Evolutionary conservation across 495 filamentous ascomycete genomes (phyloP).

Genomic region (Clohesyomyces aquaticus): DNA sequence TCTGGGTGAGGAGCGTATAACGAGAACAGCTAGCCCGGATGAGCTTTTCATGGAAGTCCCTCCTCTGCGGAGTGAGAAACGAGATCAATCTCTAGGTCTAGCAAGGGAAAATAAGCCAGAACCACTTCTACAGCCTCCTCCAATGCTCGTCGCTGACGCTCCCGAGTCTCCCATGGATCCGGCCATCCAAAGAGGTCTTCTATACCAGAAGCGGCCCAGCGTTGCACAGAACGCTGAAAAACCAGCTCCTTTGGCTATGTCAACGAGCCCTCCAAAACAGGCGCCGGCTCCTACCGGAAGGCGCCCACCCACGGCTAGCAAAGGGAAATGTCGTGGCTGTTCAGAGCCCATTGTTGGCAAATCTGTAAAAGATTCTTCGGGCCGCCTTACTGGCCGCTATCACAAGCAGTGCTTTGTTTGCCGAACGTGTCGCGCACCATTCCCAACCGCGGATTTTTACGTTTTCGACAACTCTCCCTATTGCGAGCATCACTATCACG

Average conservation of each 20-base stretch:
- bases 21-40: slow-evolving; percentile 29
- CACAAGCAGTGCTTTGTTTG: slow-evolving; percentile 95
- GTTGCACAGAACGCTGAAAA: slow-evolving; percentile 38
- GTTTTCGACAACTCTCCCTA: slow-evolving; percentile 84
- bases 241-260: slow-evolving; percentile 10
- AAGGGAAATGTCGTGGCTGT: slow-evolving; percentile 85
- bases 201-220: slow-evolving; percentile 35
- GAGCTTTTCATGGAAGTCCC: not conserved
- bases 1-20: slow-evolving; percentile 21
- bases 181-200: slow-evolving; percentile 53
- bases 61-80: slow-evolving; percentile 6
- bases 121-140: slow-evolving; percentile 15
- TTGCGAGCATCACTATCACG: slow-evolving; percentile 92
- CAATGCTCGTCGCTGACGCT: slow-evolving; percentile 11
- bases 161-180: slow-evolving; percentile 67
- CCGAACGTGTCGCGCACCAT: slow-evolving; percentile 77
- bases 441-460: slow-evolving; percentile 89
- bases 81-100: slow-evolving; percentile 10
- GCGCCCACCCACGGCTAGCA: slow-evolving; percentile 46
- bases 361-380: slow-evolving; percentile 90
- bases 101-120: slow-evolving; percentile 32
- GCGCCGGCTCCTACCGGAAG: not conserved
- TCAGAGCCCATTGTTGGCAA: slow-evolving; percentile 79
- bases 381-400: slow-evolving; percentile 88
- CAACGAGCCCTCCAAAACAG: slow-evolving; percentile 12